Conservation (phyloP, 768 basidiomycete genomes). For the Bullera alba region DNA sequence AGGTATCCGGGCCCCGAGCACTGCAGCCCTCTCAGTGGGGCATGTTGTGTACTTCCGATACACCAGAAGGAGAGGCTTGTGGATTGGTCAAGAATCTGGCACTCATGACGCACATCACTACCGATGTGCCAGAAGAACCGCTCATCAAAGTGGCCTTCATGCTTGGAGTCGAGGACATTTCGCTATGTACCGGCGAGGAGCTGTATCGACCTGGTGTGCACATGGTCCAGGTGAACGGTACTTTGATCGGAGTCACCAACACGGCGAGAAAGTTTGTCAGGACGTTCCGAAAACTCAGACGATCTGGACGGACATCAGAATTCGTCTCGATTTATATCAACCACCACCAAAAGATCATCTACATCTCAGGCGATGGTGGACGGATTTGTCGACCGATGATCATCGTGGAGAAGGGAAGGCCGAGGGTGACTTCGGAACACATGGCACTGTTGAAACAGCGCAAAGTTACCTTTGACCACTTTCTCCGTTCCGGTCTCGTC, state of each 20-base stretch:
- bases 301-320: conserved; percentile 85
- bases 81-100: conserved; percentile 97
- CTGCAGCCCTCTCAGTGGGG: conserved; percentile 99
- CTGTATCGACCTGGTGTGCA: conserved; percentile 89
- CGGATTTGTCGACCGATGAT: conserved; percentile 96
- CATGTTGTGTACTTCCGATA: conserved; percentile 94
- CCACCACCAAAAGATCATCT: conserved; percentile 86
- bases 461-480: conserved; percentile 80
- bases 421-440: conserved; percentile 73
- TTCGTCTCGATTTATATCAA: conserved; percentile 96
- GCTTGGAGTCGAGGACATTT: conserved; percentile 98
- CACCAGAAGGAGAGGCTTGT: conserved; percentile 98
- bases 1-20: conserved; percentile 94
- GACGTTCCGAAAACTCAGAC: conserved; percentile 84
- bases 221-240: conserved; percentile 94
- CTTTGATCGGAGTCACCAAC: conserved; percentile 86
- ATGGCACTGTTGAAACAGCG: conserved; percentile 75
- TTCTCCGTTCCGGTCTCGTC: conserved; percentile 81
- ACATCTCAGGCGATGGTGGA: conserved; percentile 94
- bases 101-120: conserved; percentile 99
- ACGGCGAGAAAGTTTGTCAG: conserved; percentile 75
- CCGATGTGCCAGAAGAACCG: conserved; percentile 93
- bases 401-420: conserved; percentile 75
- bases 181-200: conserved; percentile 83
- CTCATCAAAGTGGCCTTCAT: conserved; percentile 81